Base-by-base conservation (phyloP, 352 stramenopile genomes). In the Pythium sp. region DNA sequence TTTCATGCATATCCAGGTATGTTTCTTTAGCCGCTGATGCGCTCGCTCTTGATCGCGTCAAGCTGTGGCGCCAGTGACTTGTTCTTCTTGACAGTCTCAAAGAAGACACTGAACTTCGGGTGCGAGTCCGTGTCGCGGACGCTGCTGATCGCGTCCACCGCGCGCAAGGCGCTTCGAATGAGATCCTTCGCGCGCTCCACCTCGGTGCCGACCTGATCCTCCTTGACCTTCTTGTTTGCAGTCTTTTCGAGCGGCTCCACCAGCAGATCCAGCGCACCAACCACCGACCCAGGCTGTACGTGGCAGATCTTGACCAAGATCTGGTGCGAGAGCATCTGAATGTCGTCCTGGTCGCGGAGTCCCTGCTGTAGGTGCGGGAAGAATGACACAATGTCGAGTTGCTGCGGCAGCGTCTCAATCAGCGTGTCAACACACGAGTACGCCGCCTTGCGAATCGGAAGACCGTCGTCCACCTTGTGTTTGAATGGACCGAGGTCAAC, bases 401-500 rank as follows among this genome's bases (percentile, higher is more conserved):
- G 91, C 57, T 95, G 81, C 8, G 95, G 96, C 6, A 98, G 81
- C 58, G 92, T 93, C 63, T 99, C 95, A 11, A 99, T 78, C 51
- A 98, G 89, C 11, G 97, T 99, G 68, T 98, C 93, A 38, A 99
- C 88, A 72, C 97, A 98, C 28, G 94, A 92, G 58, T 99, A 97
- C 9, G 96, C 87, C 32, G 97, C 93, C 75, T 97, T 97, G 49
- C 89, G 89, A 56, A 97, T 73, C 56, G 87, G 83, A 15, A 97
- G 74, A 1, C 86, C 89, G 73, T 97, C 89, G 62, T 97, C 89
- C 34, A 99, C 97, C 67, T 97, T 99, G 75, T 99, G 97, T 73
- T 99, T 99, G 81, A 99, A 99, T 24, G 98, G 98, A 62, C 98
- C 98, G 59, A 99, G 86, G 76, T 99, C 96, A 41, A 99, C 97